These are phyloP conservation scores for Bryum argenteum DNA, from an alignment of 225 moss, liverwort and hornwort genomes.

Conservation along the genomic window DNA sequence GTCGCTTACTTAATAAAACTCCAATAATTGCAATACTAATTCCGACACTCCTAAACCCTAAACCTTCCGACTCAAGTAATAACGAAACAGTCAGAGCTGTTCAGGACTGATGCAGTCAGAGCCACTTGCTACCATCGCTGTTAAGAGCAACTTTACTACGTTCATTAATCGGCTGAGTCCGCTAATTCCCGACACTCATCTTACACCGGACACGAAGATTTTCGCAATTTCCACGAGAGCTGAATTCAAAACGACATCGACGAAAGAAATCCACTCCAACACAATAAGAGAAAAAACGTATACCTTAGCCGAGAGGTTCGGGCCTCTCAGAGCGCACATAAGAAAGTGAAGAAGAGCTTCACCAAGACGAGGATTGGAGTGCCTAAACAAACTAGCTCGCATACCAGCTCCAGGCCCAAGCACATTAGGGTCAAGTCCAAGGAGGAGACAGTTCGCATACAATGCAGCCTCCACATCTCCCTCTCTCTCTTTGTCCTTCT, in stretches of 20 bases:
- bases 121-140: constrained; percentile 15
- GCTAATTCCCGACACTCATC: neutral
- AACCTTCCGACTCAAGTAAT: constrained; percentile 16
- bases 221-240: neutral
- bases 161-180: constrained; percentile 6
- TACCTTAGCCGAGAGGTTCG: constrained; percentile 84
- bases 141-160: constrained; percentile 17
- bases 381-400: constrained; percentile 86
- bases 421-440: constrained; percentile 83
- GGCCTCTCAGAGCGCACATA: constrained; percentile 82
- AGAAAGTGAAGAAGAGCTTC: constrained; percentile 97
- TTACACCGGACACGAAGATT: neutral
- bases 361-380: constrained; percentile 95
- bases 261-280: neutral
- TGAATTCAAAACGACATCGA: constrained; percentile 7
- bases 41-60: constrained; percentile 29
- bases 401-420: constrained; percentile 78
- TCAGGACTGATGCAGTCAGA: neutral
- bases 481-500: constrained; percentile 88
- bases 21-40: constrained; percentile 1
- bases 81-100: neutral
- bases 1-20: neutral
- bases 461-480: constrained; percentile 92
- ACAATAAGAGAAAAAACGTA: constrained; percentile 14
- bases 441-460: constrained; percentile 90